These are phyloP conservation scores for Cyberlindnera mrakii DNA, from an alignment of 805 yeast species.

Conservation along the genomic window DNA sequence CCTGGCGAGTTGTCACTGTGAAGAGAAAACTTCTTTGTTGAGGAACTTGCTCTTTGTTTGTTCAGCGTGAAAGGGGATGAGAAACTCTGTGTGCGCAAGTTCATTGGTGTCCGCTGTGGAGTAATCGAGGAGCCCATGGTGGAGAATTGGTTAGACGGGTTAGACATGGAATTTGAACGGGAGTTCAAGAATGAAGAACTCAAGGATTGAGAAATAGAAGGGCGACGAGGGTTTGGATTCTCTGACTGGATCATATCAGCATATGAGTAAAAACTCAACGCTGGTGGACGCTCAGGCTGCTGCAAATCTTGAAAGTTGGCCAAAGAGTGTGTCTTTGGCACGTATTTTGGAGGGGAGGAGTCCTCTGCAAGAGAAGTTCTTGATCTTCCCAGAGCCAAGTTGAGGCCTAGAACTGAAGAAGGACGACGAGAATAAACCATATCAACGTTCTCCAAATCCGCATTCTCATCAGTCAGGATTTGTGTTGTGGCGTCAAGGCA, in stretches of 20 bases:
- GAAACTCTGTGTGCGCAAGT: conserved; percentile 20
- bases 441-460: conserved; percentile 65
- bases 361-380: conserved; percentile 21
- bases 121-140: conserved; percentile 17
- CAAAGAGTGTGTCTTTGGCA: conserved; percentile 20
- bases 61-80: conserved; percentile 27
- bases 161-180: conserved; percentile 12
- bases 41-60: conserved; percentile 13
- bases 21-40: conserved; percentile 16
- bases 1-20: conserved; percentile 20
- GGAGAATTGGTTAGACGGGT: conserved; percentile 5
- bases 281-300: conserved; percentile 18
- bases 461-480: conserved; percentile 46
- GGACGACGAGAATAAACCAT: conserved; percentile 61
- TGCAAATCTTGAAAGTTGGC: conserved; percentile 20
- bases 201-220: conserved; percentile 41
- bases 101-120: conserved; percentile 19
- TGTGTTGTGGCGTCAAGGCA: conserved; percentile 75
- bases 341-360: conserved; percentile 12
- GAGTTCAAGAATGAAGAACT: conserved; percentile 27
- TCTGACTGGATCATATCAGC: conserved; percentile 75
- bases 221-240: conserved; percentile 54
- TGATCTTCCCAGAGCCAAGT: conserved; percentile 33
- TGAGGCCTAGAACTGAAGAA: conserved; percentile 44
- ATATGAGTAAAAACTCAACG: conserved; percentile 57